Evolutionary conservation across 2,329 filamentous ascomycete genomes (phyloP).

Genomic region (Colletotrichum shisoi): DNA sequence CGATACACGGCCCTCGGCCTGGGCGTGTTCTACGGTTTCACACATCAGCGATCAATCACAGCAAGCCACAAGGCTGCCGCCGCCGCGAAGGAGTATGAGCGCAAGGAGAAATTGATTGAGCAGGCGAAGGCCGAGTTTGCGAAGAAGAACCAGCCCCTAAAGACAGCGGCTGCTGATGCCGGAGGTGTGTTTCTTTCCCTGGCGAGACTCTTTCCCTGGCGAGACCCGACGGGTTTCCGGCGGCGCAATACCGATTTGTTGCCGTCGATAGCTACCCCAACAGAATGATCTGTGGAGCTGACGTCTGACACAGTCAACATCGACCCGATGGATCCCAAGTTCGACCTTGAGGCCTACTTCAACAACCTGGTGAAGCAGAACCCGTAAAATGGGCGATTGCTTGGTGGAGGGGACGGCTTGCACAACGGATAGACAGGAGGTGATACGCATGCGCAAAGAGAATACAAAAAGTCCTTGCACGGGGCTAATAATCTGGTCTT

Average conservation of each 20-base stretch:
- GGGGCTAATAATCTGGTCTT: constrained; percentile 38
- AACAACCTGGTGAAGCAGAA: constrained; percentile 66
- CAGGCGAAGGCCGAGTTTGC: constrained; percentile 91
- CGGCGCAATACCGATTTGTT: constrained; percentile 4
- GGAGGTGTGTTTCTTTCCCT: constrained; percentile 29
- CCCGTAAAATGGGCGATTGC: constrained; percentile 51
- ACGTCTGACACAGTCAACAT: constrained; percentile 64
- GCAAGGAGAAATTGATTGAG: constrained; percentile 89
- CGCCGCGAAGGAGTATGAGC: constrained; percentile 82
- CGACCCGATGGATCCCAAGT: constrained; percentile 85
- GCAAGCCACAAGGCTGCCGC: constrained; percentile 73
- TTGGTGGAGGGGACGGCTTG: constrained; percentile 43
- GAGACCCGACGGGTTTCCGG: background rate
- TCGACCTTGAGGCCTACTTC: constrained; percentile 89
- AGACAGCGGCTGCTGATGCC: constrained; percentile 28
- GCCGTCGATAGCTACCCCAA: background rate
- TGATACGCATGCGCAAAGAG: constrained; percentile 37
- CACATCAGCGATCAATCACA: constrained; percentile 85
- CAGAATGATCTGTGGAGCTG: background rate
- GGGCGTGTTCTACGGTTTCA: constrained; percentile 94
- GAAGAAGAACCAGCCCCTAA: constrained; percentile 71
- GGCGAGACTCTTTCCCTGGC: background rate
- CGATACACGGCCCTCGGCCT: constrained; percentile 93
- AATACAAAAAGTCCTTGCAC: constrained; percentile 27
- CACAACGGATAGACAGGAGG: constrained; percentile 45